A percentile compares a stretch with the other conserved stretches of the same genome.
Conservation (phyloP, 2,329 filamentous ascomycete genomes). For the Byssoonygena ceratinophila region DNA sequence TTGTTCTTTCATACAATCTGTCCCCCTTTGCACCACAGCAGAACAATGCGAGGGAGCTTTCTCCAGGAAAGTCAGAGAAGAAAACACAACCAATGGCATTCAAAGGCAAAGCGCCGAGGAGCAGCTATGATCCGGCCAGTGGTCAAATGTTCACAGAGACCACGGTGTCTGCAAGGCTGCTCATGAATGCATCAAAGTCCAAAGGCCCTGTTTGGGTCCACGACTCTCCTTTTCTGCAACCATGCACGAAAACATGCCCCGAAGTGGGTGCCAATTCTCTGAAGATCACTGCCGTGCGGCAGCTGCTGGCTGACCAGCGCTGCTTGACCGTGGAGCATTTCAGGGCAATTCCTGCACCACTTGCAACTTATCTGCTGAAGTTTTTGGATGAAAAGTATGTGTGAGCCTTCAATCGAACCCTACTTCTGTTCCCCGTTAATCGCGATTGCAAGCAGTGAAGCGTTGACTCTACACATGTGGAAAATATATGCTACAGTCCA, state of each 20-base stretch:
- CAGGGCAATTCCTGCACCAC: constrained; percentile 29
- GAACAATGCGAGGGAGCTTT: neutral
- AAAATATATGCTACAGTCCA: constrained; percentile 34
- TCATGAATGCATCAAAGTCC: constrained; percentile 3
- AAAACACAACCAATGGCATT: constrained; percentile 2
- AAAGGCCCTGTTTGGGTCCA: constrained; percentile 30
- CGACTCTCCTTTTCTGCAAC: constrained; percentile 29
- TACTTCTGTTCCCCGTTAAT: neutral
- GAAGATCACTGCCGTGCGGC: constrained; percentile 28
- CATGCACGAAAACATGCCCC: constrained; percentile 22
- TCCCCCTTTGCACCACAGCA: neutral
- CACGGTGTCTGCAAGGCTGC: constrained; percentile 8
- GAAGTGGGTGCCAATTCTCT: constrained; percentile 25
- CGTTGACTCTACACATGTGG: constrained; percentile 36
- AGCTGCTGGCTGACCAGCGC: constrained; percentile 29
- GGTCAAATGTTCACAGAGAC: constrained; percentile 18
- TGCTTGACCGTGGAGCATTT: constrained; percentile 29
- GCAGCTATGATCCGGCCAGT: constrained; percentile 15
- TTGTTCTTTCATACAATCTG: neutral
- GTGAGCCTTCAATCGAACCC: neutral
- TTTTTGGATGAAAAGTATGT: constrained; percentile 29
- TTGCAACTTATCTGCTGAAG: constrained; percentile 34
- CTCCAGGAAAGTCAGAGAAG: neutral
- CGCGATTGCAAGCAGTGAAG: constrained; percentile 22
- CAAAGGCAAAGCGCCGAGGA: neutral